These are phyloP conservation scores for Agroathelia rolfsii DNA, from an alignment of 1,284 basidiomycete genomes.

Conservation along the genomic window DNA sequence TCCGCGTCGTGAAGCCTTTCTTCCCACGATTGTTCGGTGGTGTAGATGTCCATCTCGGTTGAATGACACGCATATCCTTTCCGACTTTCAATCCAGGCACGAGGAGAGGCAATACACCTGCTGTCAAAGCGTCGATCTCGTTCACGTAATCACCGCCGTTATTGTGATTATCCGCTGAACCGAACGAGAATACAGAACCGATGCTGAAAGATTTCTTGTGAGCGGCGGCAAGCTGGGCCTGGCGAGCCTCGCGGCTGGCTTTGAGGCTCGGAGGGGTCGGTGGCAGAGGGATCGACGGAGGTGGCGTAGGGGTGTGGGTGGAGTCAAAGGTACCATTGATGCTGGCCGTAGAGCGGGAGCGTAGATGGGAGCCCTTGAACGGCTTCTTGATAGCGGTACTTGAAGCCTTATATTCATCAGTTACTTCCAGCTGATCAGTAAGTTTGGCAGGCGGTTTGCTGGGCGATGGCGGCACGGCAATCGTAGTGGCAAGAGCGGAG, in stretches of 20 bases:
- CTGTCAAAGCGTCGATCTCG: slow-evolving; percentile 60
- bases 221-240: too few species aligned
- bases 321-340: slow-evolving; percentile 25
- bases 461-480: slow-evolving; percentile 41
- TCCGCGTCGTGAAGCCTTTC: slow-evolving; percentile 19
- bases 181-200: slow-evolving; percentile 45
- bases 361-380: slow-evolving; percentile 26
- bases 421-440: slow-evolving; percentile 20
- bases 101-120: slow-evolving; percentile 54
- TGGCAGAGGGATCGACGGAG: slow-evolving; percentile 55
- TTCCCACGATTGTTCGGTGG: slow-evolving; percentile 29
- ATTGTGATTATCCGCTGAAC: slow-evolving; percentile 30
- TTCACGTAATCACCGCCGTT: slow-evolving; percentile 50
- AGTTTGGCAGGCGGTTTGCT: slow-evolving; percentile 23
- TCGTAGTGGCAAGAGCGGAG: slow-evolving; percentile 52
- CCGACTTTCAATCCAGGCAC: slow-evolving; percentile 57
- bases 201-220: slow-evolving; percentile 56
- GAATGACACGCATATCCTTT: slow-evolving; percentile 39
- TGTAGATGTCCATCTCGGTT: slow-evolving; percentile 32
- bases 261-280: slow-evolving; percentile 54
- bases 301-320: slow-evolving; percentile 40
- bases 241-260: slow-evolving; percentile 28
- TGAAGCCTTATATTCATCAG: slow-evolving; percentile 19
- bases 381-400: slow-evolving; percentile 23
- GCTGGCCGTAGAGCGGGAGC: slow-evolving; percentile 36